phyloP scores from a whole-genome alignment of 768 basidiomycete species.

The Rhodotorula sphaerocarpa region DNA sequence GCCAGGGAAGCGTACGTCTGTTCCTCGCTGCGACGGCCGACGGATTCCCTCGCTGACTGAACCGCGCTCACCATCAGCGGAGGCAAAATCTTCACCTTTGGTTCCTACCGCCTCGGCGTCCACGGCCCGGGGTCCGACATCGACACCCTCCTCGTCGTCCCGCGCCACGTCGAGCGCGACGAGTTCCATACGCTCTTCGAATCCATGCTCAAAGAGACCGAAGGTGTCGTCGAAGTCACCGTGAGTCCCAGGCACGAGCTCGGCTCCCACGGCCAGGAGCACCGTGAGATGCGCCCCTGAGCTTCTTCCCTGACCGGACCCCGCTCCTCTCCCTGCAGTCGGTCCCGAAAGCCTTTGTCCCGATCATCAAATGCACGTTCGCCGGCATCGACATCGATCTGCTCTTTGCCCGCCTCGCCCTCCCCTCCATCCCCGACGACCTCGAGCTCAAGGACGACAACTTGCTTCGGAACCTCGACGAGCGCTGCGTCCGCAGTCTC shows the following conservation, averaged over 20 bases:
- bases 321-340: slow-evolving; percentile 58
- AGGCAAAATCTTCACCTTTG: slow-evolving; percentile 98
- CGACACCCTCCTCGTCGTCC: slow-evolving; percentile 95
- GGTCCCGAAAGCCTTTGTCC: slow-evolving; percentile 93
- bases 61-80: slow-evolving; percentile 46
- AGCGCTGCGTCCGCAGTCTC: slow-evolving; percentile 87
- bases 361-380: slow-evolving; percentile 85
- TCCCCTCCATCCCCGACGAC: slow-evolving; percentile 84
- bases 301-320: no score
- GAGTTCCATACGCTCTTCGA: slow-evolving; percentile 93
- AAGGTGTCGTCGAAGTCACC: slow-evolving; percentile 78
- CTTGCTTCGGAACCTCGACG: slow-evolving; percentile 82
- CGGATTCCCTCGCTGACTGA: not conserved
- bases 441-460: slow-evolving; percentile 83
- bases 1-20: slow-evolving; percentile 60
- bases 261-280: no score
- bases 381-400: slow-evolving; percentile 89
- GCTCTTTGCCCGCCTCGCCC: slow-evolving; percentile 76
- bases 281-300: no score
- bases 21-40: not conserved
- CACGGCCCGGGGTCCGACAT: slow-evolving; percentile 95
- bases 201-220: slow-evolving; percentile 70
- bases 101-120: slow-evolving; percentile 93
- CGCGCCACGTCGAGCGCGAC: slow-evolving; percentile 87
- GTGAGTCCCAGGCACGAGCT: slow-evolving; percentile 50